phyloP scores from a whole-genome alignment of 768 basidiomycete species.

The Wakefieldia striispora region DNA sequence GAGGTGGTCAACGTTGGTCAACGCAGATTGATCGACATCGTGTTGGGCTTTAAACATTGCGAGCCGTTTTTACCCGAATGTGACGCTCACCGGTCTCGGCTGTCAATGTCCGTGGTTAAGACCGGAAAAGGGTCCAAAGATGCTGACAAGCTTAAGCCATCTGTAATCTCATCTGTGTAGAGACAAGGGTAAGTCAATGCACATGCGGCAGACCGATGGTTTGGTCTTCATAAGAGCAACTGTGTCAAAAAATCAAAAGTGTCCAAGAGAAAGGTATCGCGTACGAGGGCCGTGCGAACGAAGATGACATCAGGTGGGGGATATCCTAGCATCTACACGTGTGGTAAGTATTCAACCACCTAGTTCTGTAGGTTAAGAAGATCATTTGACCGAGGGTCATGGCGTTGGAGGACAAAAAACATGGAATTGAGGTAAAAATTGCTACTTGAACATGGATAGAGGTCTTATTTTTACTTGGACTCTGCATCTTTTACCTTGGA shows the following conservation, averaged over 20 bases:
- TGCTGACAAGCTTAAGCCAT: conserved; percentile 28
- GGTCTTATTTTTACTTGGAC: conserved; percentile 18
- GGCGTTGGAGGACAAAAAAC: not conserved
- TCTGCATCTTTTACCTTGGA: conserved; percentile 23
- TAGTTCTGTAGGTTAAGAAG: no score
- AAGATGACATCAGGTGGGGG: conserved; percentile 12
- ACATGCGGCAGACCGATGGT: conserved; percentile 26
- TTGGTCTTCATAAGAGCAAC: conserved; percentile 26
- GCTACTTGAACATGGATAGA: conserved; percentile 9
- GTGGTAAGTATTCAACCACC: no score
- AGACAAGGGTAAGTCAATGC: no score
- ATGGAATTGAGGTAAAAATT: not conserved
- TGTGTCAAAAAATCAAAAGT: not conserved
- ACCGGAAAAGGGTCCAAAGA: conserved; percentile 25
- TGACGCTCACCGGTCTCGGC: conserved; percentile 23
- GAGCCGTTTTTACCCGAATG: conserved; percentile 26
- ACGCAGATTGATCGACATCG: conserved; percentile 20
- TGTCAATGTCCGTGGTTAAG: not conserved
- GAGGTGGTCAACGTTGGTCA: not conserved
- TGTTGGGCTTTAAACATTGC: conserved; percentile 16
- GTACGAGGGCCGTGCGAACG: conserved; percentile 25
- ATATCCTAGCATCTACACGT: not conserved
- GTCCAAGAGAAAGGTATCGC: not conserved
- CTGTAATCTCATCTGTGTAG: not conserved
- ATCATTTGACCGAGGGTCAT: no score